These are phyloP conservation scores for Mortierella hygrophila DNA, from an alignment of 192 early-diverging fungal genomes.

Conservation along the genomic window DNA sequence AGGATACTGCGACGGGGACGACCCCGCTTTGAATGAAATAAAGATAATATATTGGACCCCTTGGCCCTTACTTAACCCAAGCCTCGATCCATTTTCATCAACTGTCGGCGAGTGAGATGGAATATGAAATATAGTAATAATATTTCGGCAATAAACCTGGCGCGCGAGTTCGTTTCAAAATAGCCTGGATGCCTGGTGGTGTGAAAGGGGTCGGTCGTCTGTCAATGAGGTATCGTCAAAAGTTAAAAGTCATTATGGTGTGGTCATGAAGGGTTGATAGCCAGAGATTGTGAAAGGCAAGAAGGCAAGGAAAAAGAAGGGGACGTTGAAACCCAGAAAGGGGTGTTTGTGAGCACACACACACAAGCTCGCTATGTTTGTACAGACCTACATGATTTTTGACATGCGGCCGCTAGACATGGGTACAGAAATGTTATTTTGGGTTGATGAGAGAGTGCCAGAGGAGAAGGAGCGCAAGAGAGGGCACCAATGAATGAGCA, in stretches of 20 bases:
- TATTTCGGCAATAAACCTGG: not conserved
- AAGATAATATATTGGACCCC: too few species aligned
- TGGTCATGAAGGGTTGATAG: not conserved
- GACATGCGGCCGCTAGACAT: not conserved
- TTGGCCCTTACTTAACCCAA: not conserved
- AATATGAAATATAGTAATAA: not conserved
- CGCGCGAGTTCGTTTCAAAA: not conserved
- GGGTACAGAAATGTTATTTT: not conserved
- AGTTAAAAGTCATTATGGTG: not conserved
- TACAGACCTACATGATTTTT: not conserved
- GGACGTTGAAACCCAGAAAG: constrained; percentile 1
- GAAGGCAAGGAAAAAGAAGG: not conserved
- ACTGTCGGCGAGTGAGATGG: too few species aligned
- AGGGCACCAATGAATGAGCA: not conserved
- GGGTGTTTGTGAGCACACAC: not conserved
- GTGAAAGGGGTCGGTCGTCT: not conserved
- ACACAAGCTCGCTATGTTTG: not conserved
- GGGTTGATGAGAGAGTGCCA: not conserved
- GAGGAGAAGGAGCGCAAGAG: too few species aligned
- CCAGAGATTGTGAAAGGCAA: not conserved
- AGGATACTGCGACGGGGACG: too few species aligned
- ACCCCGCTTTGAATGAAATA: too few species aligned
- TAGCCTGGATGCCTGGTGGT: not conserved
- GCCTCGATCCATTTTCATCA: too few species aligned
- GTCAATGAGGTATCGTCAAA: not conserved